Percentiles rank a stretch among this genome's conserved stretches.
Evolutionary conservation across 768 basidiomycete species (phyloP).

Genomic region (Dacryopinax primogenitus): DNA sequence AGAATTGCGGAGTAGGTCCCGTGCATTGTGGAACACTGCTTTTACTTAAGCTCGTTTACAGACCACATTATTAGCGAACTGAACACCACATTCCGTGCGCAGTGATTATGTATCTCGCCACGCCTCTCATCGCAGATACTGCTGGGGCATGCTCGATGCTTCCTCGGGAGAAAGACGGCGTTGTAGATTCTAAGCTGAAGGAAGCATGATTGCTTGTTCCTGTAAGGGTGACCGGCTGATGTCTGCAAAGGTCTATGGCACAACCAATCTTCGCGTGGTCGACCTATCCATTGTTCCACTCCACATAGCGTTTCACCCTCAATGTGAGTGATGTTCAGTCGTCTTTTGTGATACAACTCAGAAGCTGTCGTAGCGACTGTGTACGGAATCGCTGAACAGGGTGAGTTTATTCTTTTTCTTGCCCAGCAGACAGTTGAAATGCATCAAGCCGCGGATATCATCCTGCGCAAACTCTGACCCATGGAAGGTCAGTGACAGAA

Average conservation of each 20-base stretch:
- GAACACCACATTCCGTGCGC: slow-evolving; percentile 21
- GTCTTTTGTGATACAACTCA: too few species aligned
- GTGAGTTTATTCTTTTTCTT: not conserved
- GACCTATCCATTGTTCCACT: slow-evolving; percentile 40
- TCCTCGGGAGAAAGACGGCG: slow-evolving; percentile 43
- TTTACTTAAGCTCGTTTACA: not conserved
- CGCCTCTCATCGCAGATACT: slow-evolving; percentile 29
- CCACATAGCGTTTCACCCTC: slow-evolving; percentile 35
- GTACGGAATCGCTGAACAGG: not conserved
- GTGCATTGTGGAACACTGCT: not conserved
- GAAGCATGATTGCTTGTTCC: slow-evolving; percentile 14
- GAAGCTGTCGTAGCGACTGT: too few species aligned
- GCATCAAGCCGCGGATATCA: not conserved
- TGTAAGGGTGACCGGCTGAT: not conserved
- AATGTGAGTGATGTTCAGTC: not conserved
- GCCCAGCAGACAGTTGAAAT: not conserved
- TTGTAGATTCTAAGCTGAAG: slow-evolving; percentile 38
- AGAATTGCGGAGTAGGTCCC: slow-evolving; percentile 20
- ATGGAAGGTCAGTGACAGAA: not conserved
- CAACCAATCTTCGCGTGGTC: slow-evolving; percentile 34
- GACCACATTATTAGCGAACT: slow-evolving; percentile 21
- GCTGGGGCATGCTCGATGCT: slow-evolving; percentile 50
- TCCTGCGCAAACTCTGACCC: not conserved
- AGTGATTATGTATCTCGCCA: not conserved
- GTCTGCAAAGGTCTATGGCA: slow-evolving; percentile 16